Percentiles rank a stretch among this genome's conserved stretches.
Conservation (phyloP, 768 basidiomycete species). For the Xerocomellus amylosporus region DNA sequence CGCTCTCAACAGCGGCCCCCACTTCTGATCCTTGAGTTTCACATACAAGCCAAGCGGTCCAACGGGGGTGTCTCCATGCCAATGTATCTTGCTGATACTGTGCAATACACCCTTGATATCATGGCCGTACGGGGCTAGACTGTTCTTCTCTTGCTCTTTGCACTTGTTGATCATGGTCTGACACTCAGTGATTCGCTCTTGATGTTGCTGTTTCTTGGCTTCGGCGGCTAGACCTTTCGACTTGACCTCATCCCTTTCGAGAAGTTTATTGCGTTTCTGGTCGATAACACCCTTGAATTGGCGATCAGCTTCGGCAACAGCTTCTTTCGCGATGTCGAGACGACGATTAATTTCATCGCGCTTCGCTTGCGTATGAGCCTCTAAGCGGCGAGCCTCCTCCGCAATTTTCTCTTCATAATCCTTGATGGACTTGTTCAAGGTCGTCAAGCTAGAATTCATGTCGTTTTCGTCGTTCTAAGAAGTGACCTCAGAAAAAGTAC, state of each 20-base stretch:
- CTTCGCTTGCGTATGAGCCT: constrained; percentile 56
- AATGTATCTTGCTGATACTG: constrained; percentile 47
- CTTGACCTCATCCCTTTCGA: constrained; percentile 32
- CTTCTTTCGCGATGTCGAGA: constrained; percentile 45
- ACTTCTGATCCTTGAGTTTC: constrained; percentile 65
- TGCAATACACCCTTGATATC: constrained; percentile 58
- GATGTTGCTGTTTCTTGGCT: constrained; percentile 28
- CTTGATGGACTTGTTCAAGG: constrained; percentile 32
- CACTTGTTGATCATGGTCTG: constrained; percentile 51
- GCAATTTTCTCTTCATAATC: constrained; percentile 46
- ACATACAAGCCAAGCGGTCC: constrained; percentile 83
- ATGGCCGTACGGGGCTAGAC: constrained; percentile 58
- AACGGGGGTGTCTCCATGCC: constrained; percentile 65
- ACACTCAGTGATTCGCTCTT: constrained; percentile 43
- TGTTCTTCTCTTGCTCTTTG: constrained; percentile 52
- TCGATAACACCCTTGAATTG: constrained; percentile 28
- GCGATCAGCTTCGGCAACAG: constrained; percentile 39
- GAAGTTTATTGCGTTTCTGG: constrained; percentile 34
- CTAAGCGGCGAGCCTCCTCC: constrained; percentile 53
- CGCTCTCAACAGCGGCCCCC: constrained; percentile 62
- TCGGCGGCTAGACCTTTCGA: constrained; percentile 39
- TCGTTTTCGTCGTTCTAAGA: constrained; percentile 48
- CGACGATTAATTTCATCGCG: constrained; percentile 55
- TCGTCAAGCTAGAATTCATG: constrained; percentile 44
- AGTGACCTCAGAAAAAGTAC: constrained; percentile 1